Percentiles rank a stretch among this genome's conserved stretches.
Evolutionary conservation across 2,329 filamentous ascomycete species (phyloP).

Genomic region (Penicillium decumbens): DNA sequence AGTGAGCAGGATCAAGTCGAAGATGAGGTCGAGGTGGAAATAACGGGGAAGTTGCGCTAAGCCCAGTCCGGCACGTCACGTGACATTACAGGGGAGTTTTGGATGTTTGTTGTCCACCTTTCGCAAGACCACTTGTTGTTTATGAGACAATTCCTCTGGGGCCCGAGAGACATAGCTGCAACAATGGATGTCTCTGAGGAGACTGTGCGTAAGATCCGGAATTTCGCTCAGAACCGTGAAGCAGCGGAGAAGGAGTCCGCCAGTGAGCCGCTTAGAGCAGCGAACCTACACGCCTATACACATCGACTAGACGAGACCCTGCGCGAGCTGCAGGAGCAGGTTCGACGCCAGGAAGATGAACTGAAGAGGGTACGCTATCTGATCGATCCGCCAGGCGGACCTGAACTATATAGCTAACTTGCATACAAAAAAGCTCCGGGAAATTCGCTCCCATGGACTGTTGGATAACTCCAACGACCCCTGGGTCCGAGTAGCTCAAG

Average conservation of each 20-base stretch:
- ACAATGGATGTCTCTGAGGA: conserved; percentile 32
- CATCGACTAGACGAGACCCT: conserved; percentile 60
- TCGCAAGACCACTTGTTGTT: background rate
- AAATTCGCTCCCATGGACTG: conserved; percentile 29
- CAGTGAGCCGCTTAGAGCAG: conserved; percentile 25
- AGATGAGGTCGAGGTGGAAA: background rate
- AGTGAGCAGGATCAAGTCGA: background rate
- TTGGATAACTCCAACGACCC: conserved; percentile 28
- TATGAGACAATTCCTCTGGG: background rate
- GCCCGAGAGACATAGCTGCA: background rate
- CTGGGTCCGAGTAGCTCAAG: conserved; percentile 41
- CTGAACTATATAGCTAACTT: conserved; percentile 11
- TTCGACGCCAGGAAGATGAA: conserved; percentile 46
- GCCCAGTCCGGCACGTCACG: conserved; percentile 13
- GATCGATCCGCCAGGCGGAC: background rate
- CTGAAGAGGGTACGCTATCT: conserved; percentile 41
- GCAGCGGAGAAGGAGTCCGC: conserved; percentile 33
- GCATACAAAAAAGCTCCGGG: conserved; percentile 31
- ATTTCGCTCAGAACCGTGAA: conserved; percentile 33
- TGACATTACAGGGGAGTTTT: conserved; percentile 9
- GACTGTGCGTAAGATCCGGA: conserved; percentile 32
- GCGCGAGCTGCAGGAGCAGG: conserved; percentile 57
- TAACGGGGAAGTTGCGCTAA: conserved; percentile 14
- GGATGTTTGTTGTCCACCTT: background rate
- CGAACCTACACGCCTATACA: conserved; percentile 33